A percentile compares a stretch with the other conserved stretches of the same genome.
These are phyloP conservation scores for Xylaria bambusicola DNA, from an alignment of 495 filamentous ascomycete species.

Conservation along the genomic window DNA sequence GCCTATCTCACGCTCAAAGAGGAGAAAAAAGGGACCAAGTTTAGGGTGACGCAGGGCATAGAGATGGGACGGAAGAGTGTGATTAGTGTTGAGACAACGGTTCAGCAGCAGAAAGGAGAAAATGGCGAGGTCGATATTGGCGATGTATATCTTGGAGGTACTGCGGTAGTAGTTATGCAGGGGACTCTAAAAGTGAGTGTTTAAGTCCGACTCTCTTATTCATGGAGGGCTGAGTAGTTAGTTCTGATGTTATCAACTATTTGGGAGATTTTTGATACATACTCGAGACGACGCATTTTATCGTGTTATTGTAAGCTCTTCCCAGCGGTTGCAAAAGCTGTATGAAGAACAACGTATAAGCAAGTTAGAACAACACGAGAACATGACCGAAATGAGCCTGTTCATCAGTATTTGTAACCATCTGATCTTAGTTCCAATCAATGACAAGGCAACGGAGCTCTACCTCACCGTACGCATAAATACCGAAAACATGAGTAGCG, in stretches of 20 bases:
- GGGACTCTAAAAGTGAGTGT: slow-evolving; percentile 41
- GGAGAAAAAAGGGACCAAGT: slow-evolving; percentile 31
- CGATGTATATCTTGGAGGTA: slow-evolving; percentile 56
- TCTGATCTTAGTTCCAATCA: no score
- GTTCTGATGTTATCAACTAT: no score
- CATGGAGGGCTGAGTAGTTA: background rate
- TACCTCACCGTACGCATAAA: no score
- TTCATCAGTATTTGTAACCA: no score
- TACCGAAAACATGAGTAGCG: no score
- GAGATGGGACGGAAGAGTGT: slow-evolving; percentile 75
- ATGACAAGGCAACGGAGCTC: no score
- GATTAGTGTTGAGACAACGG: slow-evolving; percentile 44
- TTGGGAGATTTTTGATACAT: no score
- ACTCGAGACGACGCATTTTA: no score
- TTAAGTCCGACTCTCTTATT: background rate
- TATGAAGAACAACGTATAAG: no score
- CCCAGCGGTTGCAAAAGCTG: slow-evolving; percentile 1
- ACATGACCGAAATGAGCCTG: no score
- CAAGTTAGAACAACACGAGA: no score
- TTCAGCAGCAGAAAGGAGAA: slow-evolving; percentile 41
- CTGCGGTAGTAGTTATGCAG: slow-evolving; percentile 60
- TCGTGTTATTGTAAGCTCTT: background rate
- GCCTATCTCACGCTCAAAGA: slow-evolving; percentile 54
- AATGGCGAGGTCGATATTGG: slow-evolving; percentile 41
- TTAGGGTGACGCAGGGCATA: slow-evolving; percentile 68